A percentile compares a stretch with the other conserved stretches of the same genome.
Conservation (phyloP, 768 basidiomycete genomes). For the Tricholoma saponaceum region DNA sequence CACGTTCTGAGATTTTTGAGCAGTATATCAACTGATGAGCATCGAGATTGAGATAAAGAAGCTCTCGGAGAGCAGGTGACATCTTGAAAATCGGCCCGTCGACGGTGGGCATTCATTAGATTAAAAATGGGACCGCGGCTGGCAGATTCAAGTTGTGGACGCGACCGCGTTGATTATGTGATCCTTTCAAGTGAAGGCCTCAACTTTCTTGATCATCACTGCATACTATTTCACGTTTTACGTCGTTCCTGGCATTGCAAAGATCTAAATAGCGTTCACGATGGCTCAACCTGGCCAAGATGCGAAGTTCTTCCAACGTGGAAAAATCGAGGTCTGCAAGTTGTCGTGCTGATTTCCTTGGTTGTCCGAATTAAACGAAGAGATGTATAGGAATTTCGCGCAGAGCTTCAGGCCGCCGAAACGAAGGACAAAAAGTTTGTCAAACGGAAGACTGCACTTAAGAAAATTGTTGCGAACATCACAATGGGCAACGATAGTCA, state of each 20-base stretch:
- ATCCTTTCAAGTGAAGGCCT: not conserved
- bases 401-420: slow-evolving; percentile 87
- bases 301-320: slow-evolving; percentile 88
- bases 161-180: not conserved
- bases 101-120: not conserved
- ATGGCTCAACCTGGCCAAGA: slow-evolving; percentile 72
- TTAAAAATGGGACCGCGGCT: too few relatives aligned
- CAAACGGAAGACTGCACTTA: slow-evolving; percentile 90
- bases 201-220: not conserved
- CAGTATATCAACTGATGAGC: slow-evolving; percentile 45
- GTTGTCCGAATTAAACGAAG: not conserved
- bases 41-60: slow-evolving; percentile 23
- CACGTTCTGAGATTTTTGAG: slow-evolving; percentile 57
- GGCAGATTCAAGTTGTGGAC: too few relatives aligned
- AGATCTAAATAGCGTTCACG: not conserved
- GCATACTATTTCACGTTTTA: not conserved
- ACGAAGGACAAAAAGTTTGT: slow-evolving; percentile 95
- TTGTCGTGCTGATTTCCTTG: slow-evolving; percentile 1
- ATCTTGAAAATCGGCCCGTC: not conserved
- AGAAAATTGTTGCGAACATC: slow-evolving; percentile 98
- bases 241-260: not conserved
- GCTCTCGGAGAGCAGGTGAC: slow-evolving; percentile 15
- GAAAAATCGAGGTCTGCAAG: slow-evolving; percentile 79
- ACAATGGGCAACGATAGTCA: slow-evolving; percentile 99
- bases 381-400: slow-evolving; percentile 70